A percentile compares a stretch with the other conserved stretches of the same genome.
These are phyloP conservation scores for Diplodia seriata DNA, from an alignment of 2,329 filamentous ascomycete species.

Conservation along the genomic window DNA sequence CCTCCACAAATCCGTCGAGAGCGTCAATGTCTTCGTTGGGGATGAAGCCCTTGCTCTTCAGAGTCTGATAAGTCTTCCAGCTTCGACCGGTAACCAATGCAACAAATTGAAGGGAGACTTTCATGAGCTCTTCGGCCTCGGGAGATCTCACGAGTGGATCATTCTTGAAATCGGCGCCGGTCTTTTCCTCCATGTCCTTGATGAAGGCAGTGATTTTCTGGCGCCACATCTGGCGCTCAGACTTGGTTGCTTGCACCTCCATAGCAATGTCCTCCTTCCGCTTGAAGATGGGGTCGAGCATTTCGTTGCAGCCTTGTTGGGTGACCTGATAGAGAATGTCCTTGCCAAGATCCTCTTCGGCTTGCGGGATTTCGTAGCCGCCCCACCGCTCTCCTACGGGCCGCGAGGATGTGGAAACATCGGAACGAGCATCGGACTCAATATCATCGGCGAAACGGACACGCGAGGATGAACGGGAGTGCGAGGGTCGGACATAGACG, in stretches of 20 bases:
- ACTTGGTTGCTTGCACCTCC: slow-evolving; percentile 59
- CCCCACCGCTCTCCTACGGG: slow-evolving; percentile 74
- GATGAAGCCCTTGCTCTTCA: slow-evolving; percentile 9
- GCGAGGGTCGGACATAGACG: slow-evolving; percentile 4
- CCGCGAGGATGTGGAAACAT: slow-evolving; percentile 74
- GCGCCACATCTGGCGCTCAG: slow-evolving; percentile 40
- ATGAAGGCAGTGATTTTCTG: slow-evolving; percentile 22
- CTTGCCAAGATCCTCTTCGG: slow-evolving; percentile 81
- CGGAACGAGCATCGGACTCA: slow-evolving; percentile 74
- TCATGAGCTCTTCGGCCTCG: slow-evolving; percentile 27
- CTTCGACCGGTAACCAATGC: slow-evolving; percentile 26
- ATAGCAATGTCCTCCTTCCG: slow-evolving; percentile 78
- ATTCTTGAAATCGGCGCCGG: slow-evolving; percentile 38
- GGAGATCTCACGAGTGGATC: slow-evolving; percentile 22
- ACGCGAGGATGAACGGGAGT: slow-evolving; percentile 77
- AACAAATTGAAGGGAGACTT: slow-evolving; percentile 30
- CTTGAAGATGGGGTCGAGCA: slow-evolving; percentile 86
- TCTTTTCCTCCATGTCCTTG: slow-evolving; percentile 33
- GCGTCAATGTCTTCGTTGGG: slow-evolving; percentile 8
- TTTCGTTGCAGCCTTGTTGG: slow-evolving; percentile 90
- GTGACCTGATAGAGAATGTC: slow-evolving; percentile 91
- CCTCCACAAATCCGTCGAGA: slow-evolving; percentile 28
- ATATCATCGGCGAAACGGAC: slow-evolving; percentile 77
- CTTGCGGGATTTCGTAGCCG: slow-evolving; percentile 78
- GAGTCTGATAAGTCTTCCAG: slow-evolving; percentile 21